These are phyloP conservation scores for Solanum okadae DNA, from an alignment of 257 asterid genomes.

Conservation along the genomic window DNA sequence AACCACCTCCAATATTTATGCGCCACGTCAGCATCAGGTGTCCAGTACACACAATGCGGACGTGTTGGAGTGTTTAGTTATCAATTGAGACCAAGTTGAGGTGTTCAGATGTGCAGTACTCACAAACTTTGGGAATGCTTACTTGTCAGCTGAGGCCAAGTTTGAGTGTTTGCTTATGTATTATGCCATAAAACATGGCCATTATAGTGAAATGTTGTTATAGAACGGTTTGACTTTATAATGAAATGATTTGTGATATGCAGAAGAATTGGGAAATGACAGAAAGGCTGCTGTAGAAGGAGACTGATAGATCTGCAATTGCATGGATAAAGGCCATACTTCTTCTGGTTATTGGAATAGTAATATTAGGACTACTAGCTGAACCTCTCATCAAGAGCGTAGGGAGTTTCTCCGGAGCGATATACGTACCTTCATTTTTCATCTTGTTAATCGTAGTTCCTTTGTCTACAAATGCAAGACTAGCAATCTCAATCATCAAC, in stretches of 20 bases:
- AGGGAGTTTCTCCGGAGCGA: constrained; percentile 25
- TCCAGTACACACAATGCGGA: not conserved
- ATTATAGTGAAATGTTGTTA: not conserved
- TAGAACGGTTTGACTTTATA: not conserved
- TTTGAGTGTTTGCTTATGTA: not conserved
- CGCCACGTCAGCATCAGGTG: not conserved
- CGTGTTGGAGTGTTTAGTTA: not conserved
- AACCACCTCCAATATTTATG: not conserved
- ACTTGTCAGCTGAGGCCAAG: not conserved
- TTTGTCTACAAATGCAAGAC: constrained; percentile 45
- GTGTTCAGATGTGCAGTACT: not conserved
- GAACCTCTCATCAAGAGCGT: constrained; percentile 60
- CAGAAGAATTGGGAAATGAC: constrained; percentile 59
- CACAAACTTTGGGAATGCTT: not conserved
- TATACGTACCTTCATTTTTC: constrained; percentile 38
- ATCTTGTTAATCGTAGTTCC: constrained; percentile 48
- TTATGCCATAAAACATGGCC: not conserved
- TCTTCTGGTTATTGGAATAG: constrained; percentile 31
- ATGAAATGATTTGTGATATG: not conserved
- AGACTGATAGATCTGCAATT: constrained; percentile 27
- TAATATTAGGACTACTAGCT: constrained; percentile 37
- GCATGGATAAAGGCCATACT: constrained; percentile 46
- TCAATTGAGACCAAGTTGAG: not conserved
- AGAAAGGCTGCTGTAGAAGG: constrained; percentile 29
- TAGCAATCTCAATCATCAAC: constrained; percentile 29